Conservation (phyloP, 2,329 filamentous ascomycete genomes). For the Penicillium sp. region DNA sequence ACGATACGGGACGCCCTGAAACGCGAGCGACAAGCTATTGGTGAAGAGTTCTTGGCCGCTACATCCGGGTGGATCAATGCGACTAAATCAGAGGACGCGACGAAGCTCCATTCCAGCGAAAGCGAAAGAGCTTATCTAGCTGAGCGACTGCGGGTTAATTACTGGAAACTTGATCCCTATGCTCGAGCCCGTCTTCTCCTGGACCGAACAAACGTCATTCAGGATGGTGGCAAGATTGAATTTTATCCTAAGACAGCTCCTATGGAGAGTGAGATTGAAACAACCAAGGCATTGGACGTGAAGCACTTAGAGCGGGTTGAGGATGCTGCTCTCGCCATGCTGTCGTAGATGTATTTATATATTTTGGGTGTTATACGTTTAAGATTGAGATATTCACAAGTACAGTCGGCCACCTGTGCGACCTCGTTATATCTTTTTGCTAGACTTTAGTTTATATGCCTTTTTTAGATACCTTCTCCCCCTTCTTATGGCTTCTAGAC, state of each 20-base stretch:
- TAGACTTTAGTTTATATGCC: too few relatives aligned
- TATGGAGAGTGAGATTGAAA: slow-evolving; percentile 6
- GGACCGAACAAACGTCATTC: slow-evolving; percentile 73
- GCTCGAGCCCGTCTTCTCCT: slow-evolving; percentile 75
- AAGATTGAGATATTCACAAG: neutral
- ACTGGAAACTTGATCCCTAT: slow-evolving; percentile 89
- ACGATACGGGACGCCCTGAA: slow-evolving; percentile 63
- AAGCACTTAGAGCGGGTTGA: slow-evolving; percentile 17
- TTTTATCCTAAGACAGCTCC: slow-evolving; percentile 58
- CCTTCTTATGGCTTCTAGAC: too few relatives aligned
- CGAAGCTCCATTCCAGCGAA: slow-evolving; percentile 51
- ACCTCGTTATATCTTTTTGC: too few relatives aligned
- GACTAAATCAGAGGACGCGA: slow-evolving; percentile 43
- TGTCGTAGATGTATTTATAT: neutral
- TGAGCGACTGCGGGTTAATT: slow-evolving; percentile 66
- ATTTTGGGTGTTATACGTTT: neutral
- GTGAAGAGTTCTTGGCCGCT: slow-evolving; percentile 69
- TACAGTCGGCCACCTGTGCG: too few relatives aligned
- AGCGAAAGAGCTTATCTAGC: slow-evolving; percentile 62
- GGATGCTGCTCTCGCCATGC: neutral
- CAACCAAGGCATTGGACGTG: slow-evolving; percentile 2
- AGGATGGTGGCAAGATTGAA: slow-evolving; percentile 63
- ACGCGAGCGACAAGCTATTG: slow-evolving; percentile 62
- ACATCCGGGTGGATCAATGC: slow-evolving; percentile 72
- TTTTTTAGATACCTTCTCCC: too few relatives aligned